Evolutionary conservation across 2,329 filamentous ascomycete species (phyloP), one percentile per base, ranked within the genome.

Genomic region (Didymella pinodella): DNA sequence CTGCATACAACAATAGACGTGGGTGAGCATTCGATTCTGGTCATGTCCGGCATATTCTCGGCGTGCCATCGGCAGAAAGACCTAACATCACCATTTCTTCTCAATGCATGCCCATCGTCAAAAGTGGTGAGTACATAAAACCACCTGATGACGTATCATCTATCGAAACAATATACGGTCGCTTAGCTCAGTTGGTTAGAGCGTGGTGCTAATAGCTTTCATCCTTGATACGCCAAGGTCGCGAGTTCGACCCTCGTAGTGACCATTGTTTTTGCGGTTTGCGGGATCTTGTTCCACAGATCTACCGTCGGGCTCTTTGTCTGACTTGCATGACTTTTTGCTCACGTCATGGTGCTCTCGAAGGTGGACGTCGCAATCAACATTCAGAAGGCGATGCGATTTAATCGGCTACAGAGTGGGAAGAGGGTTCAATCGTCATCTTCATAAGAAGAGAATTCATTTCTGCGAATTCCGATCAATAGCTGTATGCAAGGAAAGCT

Each of bases 111-210:
- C 20, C 1, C 5, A 41, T 2, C 25, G 38, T 2, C 12, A 14
- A 6, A 3, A 5, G 25, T 6, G 20, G 3, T 25, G 8, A 14
- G 7, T 3, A 2, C 7, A 40, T 46, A 18, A 32, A 0, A 7
- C 0, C 4, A 11, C 0, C n/a, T 12, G 1, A 3, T 10, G 2
- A 3, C 0, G 2, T 29, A 20, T 25, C 14, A 36, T 49, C 11
- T 36, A 62, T 45, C 18, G 12, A 49, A 45, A 20, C 57, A 64
- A 59, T 10, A 48, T 14, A 11, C n/a, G 63, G 63, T 65, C 63
- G 63, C 61, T 65, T 65, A 63, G 63, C 63, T 65, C 63, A 65
- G 63, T 65, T 65, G 63, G 63, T 65, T 65, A 65, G 63, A 65
- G 63, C 63, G 63, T 65, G 63, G 63, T 65, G 63, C 63, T 65